These are phyloP conservation scores for Citrus trifoliata DNA, from an alignment of 345 rosid species.

Conservation along the genomic window DNA sequence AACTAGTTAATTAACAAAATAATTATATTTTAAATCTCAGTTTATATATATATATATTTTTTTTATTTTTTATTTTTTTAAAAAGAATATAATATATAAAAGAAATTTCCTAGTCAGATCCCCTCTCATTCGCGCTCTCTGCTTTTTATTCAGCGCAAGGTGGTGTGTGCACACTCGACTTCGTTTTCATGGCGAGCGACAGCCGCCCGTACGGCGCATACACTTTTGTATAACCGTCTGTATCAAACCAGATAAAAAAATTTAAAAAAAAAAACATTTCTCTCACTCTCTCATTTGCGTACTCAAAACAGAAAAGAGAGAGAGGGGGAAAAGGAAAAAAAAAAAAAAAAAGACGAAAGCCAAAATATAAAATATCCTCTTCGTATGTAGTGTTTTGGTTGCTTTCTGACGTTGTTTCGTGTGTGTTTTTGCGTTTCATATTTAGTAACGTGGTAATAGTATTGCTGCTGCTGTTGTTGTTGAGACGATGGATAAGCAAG, in stretches of 20 bases:
- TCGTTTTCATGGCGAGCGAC: conserved; percentile 35
- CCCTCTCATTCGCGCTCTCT: background rate
- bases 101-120: conserved; percentile 4
- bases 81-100: background rate
- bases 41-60: too few species aligned
- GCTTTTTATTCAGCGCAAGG: conserved; percentile 1
- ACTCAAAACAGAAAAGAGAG: background rate
- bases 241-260: background rate
- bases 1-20: too few species aligned
- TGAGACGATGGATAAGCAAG: conserved; percentile 30
- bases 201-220: conserved; percentile 31
- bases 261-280: background rate
- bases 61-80: too few species aligned
- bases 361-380: background rate
- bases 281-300: conserved; percentile 6
- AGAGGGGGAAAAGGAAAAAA: background rate
- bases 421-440: background rate
- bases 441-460: background rate
- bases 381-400: conserved; percentile 21
- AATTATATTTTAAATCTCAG: background rate
- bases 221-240: conserved; percentile 18
- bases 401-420: conserved; percentile 9
- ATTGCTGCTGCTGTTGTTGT: background rate
- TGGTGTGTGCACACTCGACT: conserved; percentile 26
- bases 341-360: background rate